Evolutionary conservation across 148 eudicot species (phyloP), one percentile per base, ranked within the genome.

Genomic region (Tetragonia tetragonoides): DNA sequence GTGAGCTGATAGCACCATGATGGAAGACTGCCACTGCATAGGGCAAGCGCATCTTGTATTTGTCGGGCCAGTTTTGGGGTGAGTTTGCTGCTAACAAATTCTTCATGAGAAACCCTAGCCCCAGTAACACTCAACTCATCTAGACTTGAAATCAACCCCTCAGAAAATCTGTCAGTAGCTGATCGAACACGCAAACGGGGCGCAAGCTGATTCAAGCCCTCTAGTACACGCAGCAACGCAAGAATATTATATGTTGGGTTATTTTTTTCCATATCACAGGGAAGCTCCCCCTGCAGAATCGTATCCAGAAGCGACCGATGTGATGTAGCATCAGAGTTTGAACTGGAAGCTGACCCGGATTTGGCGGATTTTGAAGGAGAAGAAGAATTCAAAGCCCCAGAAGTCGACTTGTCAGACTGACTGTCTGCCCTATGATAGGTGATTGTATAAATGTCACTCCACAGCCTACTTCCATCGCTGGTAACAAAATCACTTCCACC

Each of bases 1-100:
- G 98, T 93, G 84, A 96, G 79, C 83, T 96, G 99, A 81, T 91
- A 89, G 85, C 99, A 96, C 99, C 99, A 96, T 10, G 98, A 88
- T 11, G 99, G 99, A 75, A 96, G 97, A 86, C 95, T 90, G 44
- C 98, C 99, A 85, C 98, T 93, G 79, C 97, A 93, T 53, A 96
- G 89, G 17, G 99, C 99, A 75, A 96, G 98, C 23, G 97, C 97
- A 84, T 96, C 99, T 83, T 96, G 99, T 56, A 96, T 96, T 77
- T 93, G 99, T 57, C 99, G 81, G 74, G 99, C 91, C 85, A 96
- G 81, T 77, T 96, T 96, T 57, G 99, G 99, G 63, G 99, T 93
- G 59, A 96, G 95, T 86, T 96, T 96, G 66, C 85, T 89, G 77
- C 83, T 96, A 47, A 93, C 84, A 78, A 96, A 96, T 78, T 96